Conservation (phyloP, 106 monocot genomes). For the Platanthera zijinensis region DNA sequence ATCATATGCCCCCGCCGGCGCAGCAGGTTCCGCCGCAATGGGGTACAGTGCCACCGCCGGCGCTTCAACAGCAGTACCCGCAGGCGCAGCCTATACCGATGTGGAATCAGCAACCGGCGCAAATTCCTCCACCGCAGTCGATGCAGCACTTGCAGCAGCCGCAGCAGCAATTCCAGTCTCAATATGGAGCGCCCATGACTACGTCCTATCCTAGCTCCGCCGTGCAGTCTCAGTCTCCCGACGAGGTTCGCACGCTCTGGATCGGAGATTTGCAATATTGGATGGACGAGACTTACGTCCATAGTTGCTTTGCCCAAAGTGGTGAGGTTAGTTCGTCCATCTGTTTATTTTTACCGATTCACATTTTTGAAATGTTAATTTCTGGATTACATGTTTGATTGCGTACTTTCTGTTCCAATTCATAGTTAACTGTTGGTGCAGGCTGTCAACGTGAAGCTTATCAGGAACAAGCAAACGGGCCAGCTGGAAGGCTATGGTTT, state of each 20-base stretch:
- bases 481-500: conserved; percentile 79
- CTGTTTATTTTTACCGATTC: background rate
- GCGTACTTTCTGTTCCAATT: background rate
- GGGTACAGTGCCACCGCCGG: conserved; percentile 17
- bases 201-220: background rate
- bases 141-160: background rate
- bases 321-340: conserved; percentile 35
- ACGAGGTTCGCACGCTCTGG: conserved; percentile 67
- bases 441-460: conserved; percentile 56
- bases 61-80: conserved; percentile 15
- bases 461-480: conserved; percentile 63
- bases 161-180: conserved; percentile 8
- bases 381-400: background rate
- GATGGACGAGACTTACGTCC: conserved; percentile 77
- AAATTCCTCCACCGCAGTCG: conserved; percentile 10
- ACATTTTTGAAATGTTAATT: background rate
- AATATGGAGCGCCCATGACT: conserved; percentile 15
- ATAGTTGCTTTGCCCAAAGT: conserved; percentile 37
- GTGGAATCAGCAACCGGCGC: conserved; percentile 9
- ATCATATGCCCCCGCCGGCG: conserved; percentile 17
- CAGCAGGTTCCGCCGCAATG: conserved; percentile 8
- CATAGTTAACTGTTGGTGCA: conserved; percentile 2
- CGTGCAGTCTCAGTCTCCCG: conserved; percentile 5
- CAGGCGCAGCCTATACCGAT: background rate
- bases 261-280: conserved; percentile 81